Conservation (phyloP, 2,329 filamentous ascomycete species). For the Penicillium palitans region DNA sequence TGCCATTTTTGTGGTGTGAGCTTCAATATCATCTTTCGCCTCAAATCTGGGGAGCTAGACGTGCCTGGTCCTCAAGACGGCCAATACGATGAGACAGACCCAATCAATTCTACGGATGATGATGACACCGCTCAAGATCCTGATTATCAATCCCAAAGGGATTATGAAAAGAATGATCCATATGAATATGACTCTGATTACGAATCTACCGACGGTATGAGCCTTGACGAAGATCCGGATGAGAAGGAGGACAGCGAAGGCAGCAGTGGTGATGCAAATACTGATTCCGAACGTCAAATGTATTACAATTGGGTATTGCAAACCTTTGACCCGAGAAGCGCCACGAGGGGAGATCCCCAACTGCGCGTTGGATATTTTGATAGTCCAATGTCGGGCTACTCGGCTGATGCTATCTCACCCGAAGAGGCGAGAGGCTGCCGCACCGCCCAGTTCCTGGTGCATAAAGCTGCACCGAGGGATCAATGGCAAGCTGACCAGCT, state of each 20-base stretch:
- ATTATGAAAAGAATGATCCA: not conserved
- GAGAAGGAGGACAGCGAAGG: not conserved
- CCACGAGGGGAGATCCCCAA: not conserved
- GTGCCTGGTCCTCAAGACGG: not conserved
- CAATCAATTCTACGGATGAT: not conserved
- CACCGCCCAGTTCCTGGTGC: constrained; percentile 17
- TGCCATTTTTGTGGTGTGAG: constrained; percentile 24
- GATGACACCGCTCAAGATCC: constrained; percentile 3
- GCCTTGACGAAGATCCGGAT: not conserved
- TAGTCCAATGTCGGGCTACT: constrained; percentile 3
- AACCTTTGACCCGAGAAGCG: not conserved
- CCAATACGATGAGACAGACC: not conserved
- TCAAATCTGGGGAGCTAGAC: constrained; percentile 13
- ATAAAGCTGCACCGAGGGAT: not conserved
- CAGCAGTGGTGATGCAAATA: not conserved
- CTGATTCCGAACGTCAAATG: not conserved
- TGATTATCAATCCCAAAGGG: not conserved
- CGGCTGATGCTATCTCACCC: constrained; percentile 12
- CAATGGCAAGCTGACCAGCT: constrained; percentile 3
- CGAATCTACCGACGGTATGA: not conserved
- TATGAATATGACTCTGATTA: constrained; percentile 14
- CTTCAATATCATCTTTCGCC: constrained; percentile 19
- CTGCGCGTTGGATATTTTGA: not conserved
- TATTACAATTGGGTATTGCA: constrained; percentile 5
- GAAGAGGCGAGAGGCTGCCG: constrained; percentile 18